Base-by-base conservation (phyloP, 768 basidiomycete species). In the Termitomyces heimii region DNA sequence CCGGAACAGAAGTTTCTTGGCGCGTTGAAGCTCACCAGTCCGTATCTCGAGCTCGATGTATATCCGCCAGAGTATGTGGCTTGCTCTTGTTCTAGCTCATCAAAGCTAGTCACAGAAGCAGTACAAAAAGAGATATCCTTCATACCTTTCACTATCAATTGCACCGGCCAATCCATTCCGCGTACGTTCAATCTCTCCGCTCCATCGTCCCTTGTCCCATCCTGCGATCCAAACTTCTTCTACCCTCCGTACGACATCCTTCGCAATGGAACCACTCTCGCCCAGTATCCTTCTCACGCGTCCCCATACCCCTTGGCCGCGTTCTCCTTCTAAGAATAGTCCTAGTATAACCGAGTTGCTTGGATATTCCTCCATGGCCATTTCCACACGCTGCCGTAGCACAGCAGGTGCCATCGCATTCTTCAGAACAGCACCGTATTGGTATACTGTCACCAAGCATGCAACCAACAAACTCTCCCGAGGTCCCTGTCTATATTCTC, bases 221-320 rank as follows among this genome's bases (percentile, higher is more conserved):
- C 85, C 79, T 10, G 84, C 82, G 2, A 89, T 74, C 90, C 91
- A 93, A 0, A 90, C 81, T 62, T 93, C 89, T 60, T 81, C 76
- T 4, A 81, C 71, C 55, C 86, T 73, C 65, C 88, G 74, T 40
- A 76, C 69, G 14, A 92, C 73, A 55, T 76, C 78, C 67, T 88
- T 90, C 56, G 77, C 74, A 54, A 68, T 71, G 9, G 65, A 70
- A 10, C 69, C 71, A 29, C 71, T 76, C 53, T 82, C 82, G 0
- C 85, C 82, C 34, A 88, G 63, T 52, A 82, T 75, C 16, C 72
- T 68, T 57, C 86, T 72, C 32, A 92, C 82, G 26, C 82, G 77
- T 6, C 89, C 90, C 90, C 91, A 92, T 24, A 89, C 77, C 0
- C 86, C 86, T 64, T 89, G 83, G 0, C 90, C 87, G 60, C 81